These are phyloP conservation scores for Podaxis pistillaris DNA, from an alignment of 768 basidiomycete species.

Conservation along the genomic window DNA sequence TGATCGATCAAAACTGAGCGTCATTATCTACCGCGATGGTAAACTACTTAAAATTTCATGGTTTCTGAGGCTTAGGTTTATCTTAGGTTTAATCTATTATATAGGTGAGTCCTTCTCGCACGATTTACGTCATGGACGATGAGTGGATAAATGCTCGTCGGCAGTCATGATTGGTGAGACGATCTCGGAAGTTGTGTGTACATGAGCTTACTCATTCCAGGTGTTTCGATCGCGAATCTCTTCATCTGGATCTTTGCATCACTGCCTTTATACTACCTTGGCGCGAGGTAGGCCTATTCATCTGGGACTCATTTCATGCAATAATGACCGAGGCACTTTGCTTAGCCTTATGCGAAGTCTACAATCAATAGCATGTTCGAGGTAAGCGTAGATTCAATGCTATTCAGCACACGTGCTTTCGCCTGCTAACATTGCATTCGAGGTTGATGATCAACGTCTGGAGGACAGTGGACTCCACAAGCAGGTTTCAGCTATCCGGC, in stretches of 20 bases:
- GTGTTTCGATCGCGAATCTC: neutral
- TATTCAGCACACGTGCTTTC: neutral
- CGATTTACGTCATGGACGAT: neutral
- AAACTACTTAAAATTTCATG: neutral
- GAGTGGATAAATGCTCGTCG: neutral
- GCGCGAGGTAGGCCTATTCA: neutral
- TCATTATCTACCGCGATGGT: conserved; percentile 9
- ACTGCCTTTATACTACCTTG: neutral
- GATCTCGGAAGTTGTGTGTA: neutral
- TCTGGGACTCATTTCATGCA: no score
- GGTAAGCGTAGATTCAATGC: neutral
- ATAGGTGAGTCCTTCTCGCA: neutral
- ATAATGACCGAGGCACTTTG: neutral
- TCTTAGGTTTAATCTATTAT: neutral
- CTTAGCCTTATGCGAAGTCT: conserved; percentile 3
- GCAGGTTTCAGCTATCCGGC: neutral
- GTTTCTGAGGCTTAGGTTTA: neutral
- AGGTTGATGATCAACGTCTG: conserved; percentile 10
- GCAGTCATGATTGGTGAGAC: conserved; percentile 9
- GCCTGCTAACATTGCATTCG: neutral
- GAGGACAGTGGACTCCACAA: neutral
- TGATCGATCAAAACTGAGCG: neutral
- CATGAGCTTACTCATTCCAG: neutral
- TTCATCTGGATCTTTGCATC: conserved; percentile 4
- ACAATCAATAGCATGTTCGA: conserved; percentile 4